A percentile compares a stretch with the other conserved stretches of the same genome.
Conservation (phyloP, 2,329 filamentous ascomycete genomes). For the Calonectria multiphialidica region DNA sequence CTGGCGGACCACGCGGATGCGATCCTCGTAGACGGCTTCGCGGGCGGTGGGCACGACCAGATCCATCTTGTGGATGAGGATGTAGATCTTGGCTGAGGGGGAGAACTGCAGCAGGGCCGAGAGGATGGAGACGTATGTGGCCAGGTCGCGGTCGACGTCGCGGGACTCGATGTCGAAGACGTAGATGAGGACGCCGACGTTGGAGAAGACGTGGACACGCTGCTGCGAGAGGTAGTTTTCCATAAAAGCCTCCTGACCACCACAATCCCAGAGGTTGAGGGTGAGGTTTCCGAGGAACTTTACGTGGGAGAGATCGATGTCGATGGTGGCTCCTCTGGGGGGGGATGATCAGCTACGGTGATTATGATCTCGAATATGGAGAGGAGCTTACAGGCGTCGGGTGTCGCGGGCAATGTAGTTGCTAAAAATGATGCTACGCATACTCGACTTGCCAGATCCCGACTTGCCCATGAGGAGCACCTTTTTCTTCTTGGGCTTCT, state of each 20-base stretch:
- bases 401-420: slow-evolving; percentile 99
- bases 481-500: slow-evolving; percentile 87
- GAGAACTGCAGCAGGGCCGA: slow-evolving; percentile 90
- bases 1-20: slow-evolving; percentile 80
- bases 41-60: slow-evolving; percentile 86
- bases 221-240: slow-evolving; percentile 98
- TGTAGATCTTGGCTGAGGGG: slow-evolving; percentile 85
- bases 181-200: slow-evolving; percentile 97
- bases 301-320: slow-evolving; percentile 98
- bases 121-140: slow-evolving; percentile 93
- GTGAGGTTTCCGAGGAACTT: slow-evolving; percentile 99
- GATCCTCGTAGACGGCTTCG: slow-evolving; percentile 86
- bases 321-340: slow-evolving; percentile 87
- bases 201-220: slow-evolving; percentile 95
- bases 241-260: slow-evolving; percentile 98
- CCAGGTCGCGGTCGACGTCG: slow-evolving; percentile 92
- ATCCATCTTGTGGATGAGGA: slow-evolving; percentile 99
- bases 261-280: slow-evolving; percentile 98
- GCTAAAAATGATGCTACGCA: slow-evolving; percentile 99
- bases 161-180: slow-evolving; percentile 98
- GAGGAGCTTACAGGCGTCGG: slow-evolving; percentile 72
- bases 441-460: slow-evolving; percentile 96
- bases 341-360: not conserved
- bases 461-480: slow-evolving; percentile 94
- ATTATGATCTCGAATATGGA: not conserved